Evolutionary conservation across 805 yeast genomes (phyloP), one percentile per base, ranked within the genome.

Genomic region (Metschnikowia kofuensis): DNA sequence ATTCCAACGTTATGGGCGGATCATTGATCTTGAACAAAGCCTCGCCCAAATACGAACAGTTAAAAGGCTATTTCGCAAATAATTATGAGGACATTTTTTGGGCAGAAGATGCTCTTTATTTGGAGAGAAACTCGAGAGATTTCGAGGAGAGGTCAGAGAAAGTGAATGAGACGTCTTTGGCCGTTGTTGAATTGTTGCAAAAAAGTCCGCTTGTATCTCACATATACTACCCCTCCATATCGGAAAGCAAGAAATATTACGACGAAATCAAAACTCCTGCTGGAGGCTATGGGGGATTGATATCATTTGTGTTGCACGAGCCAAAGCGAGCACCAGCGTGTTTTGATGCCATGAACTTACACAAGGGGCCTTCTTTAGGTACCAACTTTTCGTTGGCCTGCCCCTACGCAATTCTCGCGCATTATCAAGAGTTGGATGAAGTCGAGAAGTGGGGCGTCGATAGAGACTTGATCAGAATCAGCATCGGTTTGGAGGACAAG

Each of bases 1-100:
- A 89, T 64, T 85, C 96, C 31, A 90, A 92, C 61, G 97, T 92
- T 44, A 87, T 92, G 92, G 97, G 90, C 0, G 99, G 99, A 2
- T 83, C 92, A 11, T 66, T 91, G 52, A 83, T 89, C 6, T 69
- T 94, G 58, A 94, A 92, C 62, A 86, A 91, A 6, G 59, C 72
- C 6, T 77, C 91, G 8, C 68, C 65, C 38, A 66, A 60, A 53
- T 90, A 79, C 69, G 48, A 56, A 2, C 50, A 45, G 47, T 75
- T 88, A 49, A 83, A 83, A 61, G 49, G 64, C 36, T 76, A 76
- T 56, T 72, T 83, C 56, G 59, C 76, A 48, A 70, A 73, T 8
- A 75, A 76, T 40, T 89, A 78, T 63, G 84, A 77, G 54, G 97
- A 92, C 60, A 67, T 76, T 7, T 77, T 88, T 56, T 94, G 97